These are phyloP conservation scores for Aspergillus ibericus DNA, from an alignment of 2,329 filamentous ascomycete species.

Conservation along the genomic window DNA sequence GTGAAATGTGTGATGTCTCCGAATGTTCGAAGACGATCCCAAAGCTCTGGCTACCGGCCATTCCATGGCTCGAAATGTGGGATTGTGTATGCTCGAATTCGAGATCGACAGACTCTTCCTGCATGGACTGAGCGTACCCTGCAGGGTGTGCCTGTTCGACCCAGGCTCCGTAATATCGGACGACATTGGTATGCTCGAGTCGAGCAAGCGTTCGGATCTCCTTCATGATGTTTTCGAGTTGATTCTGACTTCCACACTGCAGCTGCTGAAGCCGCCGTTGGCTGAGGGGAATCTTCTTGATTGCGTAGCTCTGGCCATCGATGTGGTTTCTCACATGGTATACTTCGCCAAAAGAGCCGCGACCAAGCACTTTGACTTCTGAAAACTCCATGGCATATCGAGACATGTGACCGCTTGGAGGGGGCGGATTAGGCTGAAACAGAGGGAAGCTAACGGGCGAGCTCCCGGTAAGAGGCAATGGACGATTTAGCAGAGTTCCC, in stretches of 20 bases:
- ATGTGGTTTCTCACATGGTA: conserved; percentile 62
- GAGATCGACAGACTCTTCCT: conserved; percentile 3
- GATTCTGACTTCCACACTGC: conserved; percentile 52
- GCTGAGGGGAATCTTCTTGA: conserved; percentile 65
- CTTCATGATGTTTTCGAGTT: conserved; percentile 57
- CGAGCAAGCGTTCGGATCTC: conserved; percentile 63
- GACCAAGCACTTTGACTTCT: conserved; percentile 59
- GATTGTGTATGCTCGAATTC: conserved; percentile 18
- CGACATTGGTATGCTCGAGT: conserved; percentile 65
- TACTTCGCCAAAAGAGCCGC: conserved; percentile 65
- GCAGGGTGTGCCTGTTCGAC: conserved; percentile 51
- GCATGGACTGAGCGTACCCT: conserved; percentile 10
- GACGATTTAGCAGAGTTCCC: conserved; percentile 22
- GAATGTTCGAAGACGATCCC: conserved; percentile 46
- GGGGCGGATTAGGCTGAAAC: conserved; percentile 25
- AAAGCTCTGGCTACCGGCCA: conserved; percentile 32
- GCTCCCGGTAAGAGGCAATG: conserved; percentile 28
- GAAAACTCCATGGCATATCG: conserved; percentile 54
- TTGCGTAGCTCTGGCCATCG: conserved; percentile 62
- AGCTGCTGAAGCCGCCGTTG: conserved; percentile 53
- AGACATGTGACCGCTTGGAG: conserved; percentile 32
- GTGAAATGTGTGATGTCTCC: conserved; percentile 21
- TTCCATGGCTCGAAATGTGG: conserved; percentile 16
- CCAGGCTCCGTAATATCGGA: conserved; percentile 67
- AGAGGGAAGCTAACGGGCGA: conserved; percentile 35